Evolutionary conservation across 768 basidiomycete species (phyloP).

Genomic region (Leucosporidium yakuticum): DNA sequence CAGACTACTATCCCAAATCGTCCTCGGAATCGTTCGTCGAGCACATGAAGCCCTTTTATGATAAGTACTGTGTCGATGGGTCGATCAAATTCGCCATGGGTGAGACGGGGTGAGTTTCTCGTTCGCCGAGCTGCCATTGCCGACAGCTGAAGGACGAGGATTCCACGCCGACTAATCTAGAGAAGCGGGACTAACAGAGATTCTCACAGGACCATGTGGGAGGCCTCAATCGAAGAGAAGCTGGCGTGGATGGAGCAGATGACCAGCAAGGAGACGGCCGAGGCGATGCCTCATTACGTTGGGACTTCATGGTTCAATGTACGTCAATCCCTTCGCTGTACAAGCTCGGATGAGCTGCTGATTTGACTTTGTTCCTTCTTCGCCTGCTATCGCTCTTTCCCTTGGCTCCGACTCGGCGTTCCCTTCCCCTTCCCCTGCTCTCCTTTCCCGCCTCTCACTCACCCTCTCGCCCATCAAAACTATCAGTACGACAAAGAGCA

Average conservation of each 20-base stretch:
- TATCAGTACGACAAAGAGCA: too few species aligned
- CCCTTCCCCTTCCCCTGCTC: too few species aligned
- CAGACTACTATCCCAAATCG: slow-evolving; percentile 34
- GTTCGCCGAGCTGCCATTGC: too few species aligned
- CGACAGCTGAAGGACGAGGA: too few species aligned
- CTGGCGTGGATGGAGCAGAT: slow-evolving; percentile 30
- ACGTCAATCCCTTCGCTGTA: slow-evolving; percentile 9
- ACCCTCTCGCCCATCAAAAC: too few species aligned
- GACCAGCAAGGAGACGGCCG: slow-evolving; percentile 7
- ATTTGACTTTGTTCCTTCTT: too few species aligned
- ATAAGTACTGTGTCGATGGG: slow-evolving; percentile 23
- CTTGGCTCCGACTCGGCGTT: too few species aligned
- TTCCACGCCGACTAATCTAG: too few species aligned
- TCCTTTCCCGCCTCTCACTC: too few species aligned
- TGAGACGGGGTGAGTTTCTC: slow-evolving; percentile 31
- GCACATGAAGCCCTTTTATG: slow-evolving; percentile 37
- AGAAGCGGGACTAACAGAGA: too few species aligned
- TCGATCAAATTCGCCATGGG: slow-evolving; percentile 37
- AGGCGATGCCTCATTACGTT: slow-evolving; percentile 26
- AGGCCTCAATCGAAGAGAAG: slow-evolving; percentile 16
- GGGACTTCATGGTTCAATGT: slow-evolving; percentile 35
- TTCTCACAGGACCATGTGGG: slow-evolving; percentile 28
- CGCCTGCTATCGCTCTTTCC: too few species aligned
- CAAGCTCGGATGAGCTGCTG: too few species aligned
- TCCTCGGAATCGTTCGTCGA: slow-evolving; percentile 16